Conservation (phyloP, 306 rosid genomes). For the Erythrophleum fordii region DNA sequence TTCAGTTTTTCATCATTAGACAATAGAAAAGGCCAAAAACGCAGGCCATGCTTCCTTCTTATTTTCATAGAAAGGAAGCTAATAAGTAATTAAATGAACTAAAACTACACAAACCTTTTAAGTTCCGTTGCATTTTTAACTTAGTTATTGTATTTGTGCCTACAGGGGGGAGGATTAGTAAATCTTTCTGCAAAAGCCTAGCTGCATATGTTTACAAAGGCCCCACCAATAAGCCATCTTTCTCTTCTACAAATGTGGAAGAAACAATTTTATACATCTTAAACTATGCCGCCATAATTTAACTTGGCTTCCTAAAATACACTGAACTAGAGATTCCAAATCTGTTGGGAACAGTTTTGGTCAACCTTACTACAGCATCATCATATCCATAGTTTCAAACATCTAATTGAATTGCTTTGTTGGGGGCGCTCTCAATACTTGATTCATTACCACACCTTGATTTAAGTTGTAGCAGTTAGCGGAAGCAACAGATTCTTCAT, state of each 20-base stretch:
- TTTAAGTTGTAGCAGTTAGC: slow-evolving; percentile 23
- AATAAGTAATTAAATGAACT: not conserved
- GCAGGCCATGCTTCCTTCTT: not conserved
- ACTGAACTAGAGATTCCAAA: slow-evolving; percentile 34
- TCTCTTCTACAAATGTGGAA: not conserved
- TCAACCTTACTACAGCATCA: slow-evolving; percentile 39
- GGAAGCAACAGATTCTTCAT: slow-evolving; percentile 27
- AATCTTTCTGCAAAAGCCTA: slow-evolving; percentile 12
- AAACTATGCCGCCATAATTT: slow-evolving; percentile 28
- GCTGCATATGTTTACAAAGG: slow-evolving; percentile 28
- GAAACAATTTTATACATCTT: slow-evolving; percentile 56
- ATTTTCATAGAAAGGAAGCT: not conserved
- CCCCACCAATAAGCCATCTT: slow-evolving; percentile 11
- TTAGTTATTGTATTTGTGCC: not conserved
- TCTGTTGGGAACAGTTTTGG: slow-evolving; percentile 1
- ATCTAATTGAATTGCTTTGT: slow-evolving; percentile 22
- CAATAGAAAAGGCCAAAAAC: too few species aligned
- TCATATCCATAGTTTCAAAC: slow-evolving; percentile 27
- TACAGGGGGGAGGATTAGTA: not conserved
- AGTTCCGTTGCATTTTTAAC: not conserved
- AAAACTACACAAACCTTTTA: not conserved
- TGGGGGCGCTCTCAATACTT: slow-evolving; percentile 6
- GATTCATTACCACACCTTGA: slow-evolving; percentile 11
- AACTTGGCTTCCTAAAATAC: slow-evolving; percentile 52
- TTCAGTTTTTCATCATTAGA: not conserved